phyloP scores from a whole-genome alignment of 139 green algal genomes.

The Astrephomene gubernaculifera region DNA sequence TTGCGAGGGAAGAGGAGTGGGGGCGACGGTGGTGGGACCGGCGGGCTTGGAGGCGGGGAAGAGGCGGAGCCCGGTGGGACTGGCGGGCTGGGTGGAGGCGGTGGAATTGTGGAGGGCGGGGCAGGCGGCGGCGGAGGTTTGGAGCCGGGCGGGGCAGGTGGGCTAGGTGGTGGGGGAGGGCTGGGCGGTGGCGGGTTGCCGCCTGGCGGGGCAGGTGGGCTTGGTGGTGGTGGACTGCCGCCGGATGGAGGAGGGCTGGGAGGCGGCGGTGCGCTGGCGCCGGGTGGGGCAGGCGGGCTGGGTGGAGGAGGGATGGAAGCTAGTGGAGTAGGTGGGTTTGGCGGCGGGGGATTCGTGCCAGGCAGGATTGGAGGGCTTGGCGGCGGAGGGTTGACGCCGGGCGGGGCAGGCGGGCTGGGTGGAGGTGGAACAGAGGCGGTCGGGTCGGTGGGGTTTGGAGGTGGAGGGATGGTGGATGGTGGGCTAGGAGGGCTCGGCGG shows the following conservation, averaged over 20 bases:
- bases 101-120: background rate
- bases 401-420: too few relatives aligned
- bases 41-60: background rate
- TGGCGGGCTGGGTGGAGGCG: background rate
- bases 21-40: background rate
- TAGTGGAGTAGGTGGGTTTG: too few relatives aligned
- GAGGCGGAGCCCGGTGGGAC: background rate
- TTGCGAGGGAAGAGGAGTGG: background rate
- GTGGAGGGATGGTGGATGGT: background rate
- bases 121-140: background rate
- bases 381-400: too few relatives aligned
- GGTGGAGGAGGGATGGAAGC: background rate
- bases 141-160: background rate
- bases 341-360: too few relatives aligned
- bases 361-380: too few relatives aligned
- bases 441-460: background rate
- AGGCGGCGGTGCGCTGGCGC: background rate
- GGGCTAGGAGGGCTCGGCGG: background rate
- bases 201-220: background rate
- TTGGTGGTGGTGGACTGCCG: background rate
- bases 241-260: background rate
- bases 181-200: background rate
- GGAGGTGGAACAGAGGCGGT: too few relatives aligned
- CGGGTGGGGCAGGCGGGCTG: background rate
- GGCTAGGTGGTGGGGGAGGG: background rate